A percentile compares a stretch with the other conserved stretches of the same genome.
phyloP scores from a whole-genome alignment of 305 asterid species.

The Solanum chacoense region DNA sequence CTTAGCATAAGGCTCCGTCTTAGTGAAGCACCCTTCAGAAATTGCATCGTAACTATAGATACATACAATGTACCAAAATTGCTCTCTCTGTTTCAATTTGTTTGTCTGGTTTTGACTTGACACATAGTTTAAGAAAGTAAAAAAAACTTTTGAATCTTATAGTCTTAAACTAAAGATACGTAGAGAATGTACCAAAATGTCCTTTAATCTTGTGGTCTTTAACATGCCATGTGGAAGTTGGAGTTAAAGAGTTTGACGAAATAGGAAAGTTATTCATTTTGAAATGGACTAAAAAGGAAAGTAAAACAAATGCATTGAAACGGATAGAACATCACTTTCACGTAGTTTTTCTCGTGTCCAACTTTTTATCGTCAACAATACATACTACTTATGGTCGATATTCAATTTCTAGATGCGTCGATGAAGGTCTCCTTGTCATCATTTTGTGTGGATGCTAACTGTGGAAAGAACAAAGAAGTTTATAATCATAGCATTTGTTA shows the following conservation, averaged over 20 bases:
- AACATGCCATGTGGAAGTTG: background rate
- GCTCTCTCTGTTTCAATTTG: background rate
- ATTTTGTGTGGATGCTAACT: background rate
- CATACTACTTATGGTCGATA: background rate
- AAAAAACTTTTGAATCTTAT: background rate
- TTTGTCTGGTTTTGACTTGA: background rate
- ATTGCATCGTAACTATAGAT: background rate
- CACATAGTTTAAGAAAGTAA: background rate
- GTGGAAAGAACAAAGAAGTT: background rate
- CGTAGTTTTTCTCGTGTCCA: background rate
- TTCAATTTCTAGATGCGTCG: background rate
- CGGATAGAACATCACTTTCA: background rate
- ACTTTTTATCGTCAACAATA: background rate
- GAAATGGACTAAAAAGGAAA: background rate
- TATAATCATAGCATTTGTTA: background rate
- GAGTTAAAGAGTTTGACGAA: background rate
- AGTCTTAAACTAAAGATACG: background rate
- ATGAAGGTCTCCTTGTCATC: background rate
- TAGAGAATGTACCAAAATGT: background rate
- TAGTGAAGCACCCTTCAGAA: background rate
- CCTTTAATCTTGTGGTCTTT: background rate
- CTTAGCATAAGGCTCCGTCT: background rate
- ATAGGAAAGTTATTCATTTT: background rate
- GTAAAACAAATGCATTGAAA: background rate
- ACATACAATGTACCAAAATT: background rate